A percentile compares a stretch with the other conserved stretches of the same genome.
phyloP scores from a whole-genome alignment of 225 moss, liverwort and hornwort species.

The Neckera pumila region DNA sequence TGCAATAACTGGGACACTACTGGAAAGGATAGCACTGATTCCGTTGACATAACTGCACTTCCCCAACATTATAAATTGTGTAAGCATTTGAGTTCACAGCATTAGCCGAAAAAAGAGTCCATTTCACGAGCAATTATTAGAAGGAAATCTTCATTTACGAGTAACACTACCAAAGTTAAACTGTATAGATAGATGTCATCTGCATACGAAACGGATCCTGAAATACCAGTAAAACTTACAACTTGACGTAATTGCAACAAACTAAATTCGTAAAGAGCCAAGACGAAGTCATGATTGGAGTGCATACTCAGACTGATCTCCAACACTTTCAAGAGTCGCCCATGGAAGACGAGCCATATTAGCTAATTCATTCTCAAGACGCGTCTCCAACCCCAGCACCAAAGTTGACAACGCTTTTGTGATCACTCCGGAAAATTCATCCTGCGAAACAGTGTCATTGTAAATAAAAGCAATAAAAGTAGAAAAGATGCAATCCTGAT shows the following conservation, averaged over 20 bases:
- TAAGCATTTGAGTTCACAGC: neutral
- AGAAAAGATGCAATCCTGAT: neutral
- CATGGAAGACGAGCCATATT: constrained; percentile 98
- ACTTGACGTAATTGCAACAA: neutral
- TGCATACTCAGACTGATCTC: constrained; percentile 98
- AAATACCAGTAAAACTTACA: neutral
- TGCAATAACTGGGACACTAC: constrained; percentile 93
- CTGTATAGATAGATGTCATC: neutral
- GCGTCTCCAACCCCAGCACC: constrained; percentile 90
- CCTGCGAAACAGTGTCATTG: constrained; percentile 28
- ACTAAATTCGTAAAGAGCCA: neutral
- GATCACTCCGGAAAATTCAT: constrained; percentile 97
- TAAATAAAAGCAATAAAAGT: neutral
- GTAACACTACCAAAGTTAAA: neutral
- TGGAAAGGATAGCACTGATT: constrained; percentile 90
- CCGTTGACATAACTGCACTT: constrained; percentile 91
- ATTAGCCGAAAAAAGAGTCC: neutral
- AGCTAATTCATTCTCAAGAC: constrained; percentile 87
- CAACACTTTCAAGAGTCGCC: constrained; percentile 96
- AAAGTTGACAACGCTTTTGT: constrained; percentile 95
- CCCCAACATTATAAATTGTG: neutral
- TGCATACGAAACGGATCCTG: neutral
- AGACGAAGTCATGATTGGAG: neutral
- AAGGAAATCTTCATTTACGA: neutral
- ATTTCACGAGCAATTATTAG: neutral